Evolutionary conservation across 805 yeast species (phyloP).

Genomic region (Nakazawaea sp.): DNA sequence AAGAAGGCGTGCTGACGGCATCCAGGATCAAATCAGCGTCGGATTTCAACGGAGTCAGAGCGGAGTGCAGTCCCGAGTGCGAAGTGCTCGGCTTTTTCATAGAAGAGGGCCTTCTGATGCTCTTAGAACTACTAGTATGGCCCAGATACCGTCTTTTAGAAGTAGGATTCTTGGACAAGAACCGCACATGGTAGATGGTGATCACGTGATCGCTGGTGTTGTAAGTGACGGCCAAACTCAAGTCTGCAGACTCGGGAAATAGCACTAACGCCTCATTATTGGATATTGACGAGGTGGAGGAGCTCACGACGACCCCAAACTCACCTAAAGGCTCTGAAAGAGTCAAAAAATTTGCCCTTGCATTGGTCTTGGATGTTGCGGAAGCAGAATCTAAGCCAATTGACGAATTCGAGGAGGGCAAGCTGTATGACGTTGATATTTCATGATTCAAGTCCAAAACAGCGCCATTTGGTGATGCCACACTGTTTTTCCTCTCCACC

Average conservation of each 20-base stretch:
- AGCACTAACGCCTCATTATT: conserved; percentile 47
- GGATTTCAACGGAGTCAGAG: background rate
- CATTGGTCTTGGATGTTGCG: too few species aligned
- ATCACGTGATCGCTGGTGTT: conserved; percentile 38
- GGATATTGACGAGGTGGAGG: conserved; percentile 61
- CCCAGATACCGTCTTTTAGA: conserved; percentile 10
- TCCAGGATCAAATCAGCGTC: conserved; percentile 2
- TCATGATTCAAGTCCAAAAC: too few species aligned
- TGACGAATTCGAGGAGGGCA: too few species aligned
- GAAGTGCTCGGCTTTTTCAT: conserved; percentile 14
- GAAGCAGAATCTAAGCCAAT: too few species aligned
- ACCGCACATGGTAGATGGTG: conserved; percentile 50
- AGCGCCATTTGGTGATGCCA: too few species aligned
- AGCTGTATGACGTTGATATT: too few species aligned
- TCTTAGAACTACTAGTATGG: conserved; percentile 17
- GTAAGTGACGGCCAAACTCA: conserved; percentile 49
- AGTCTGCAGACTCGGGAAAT: conserved; percentile 39
- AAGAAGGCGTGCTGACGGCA: conserved; percentile 8
- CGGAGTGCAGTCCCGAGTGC: too few species aligned
- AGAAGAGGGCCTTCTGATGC: conserved; percentile 19
- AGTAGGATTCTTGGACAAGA: conserved; percentile 20
- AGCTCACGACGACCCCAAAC: conserved; percentile 62
- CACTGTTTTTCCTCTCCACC: conserved; percentile 43
- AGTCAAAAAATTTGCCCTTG: conserved; percentile 52
- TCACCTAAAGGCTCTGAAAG: conserved; percentile 71